Base-by-base conservation (phyloP, 2,329 filamentous ascomycete genomes). In the Fusarium albosuccineum region DNA sequence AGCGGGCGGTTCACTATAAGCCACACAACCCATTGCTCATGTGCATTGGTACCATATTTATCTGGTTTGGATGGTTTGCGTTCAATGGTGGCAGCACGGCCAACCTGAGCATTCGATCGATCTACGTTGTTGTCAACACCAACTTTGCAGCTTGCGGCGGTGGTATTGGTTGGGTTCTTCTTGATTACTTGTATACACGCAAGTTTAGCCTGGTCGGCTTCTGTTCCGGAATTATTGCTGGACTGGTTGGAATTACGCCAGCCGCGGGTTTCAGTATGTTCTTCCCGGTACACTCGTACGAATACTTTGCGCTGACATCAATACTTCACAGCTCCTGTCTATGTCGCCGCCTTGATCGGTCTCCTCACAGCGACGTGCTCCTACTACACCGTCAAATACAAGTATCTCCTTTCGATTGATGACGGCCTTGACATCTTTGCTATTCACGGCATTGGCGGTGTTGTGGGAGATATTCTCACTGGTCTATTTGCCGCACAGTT, bases 1-100 rank as follows among this genome's bases (percentile, higher is more conserved):
- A 68, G 39, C 59, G 39, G 13, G 67, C 63, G 0, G 50, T 72
- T 2, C 73, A 75, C 52, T 79, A 75, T 61, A 88, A 86, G 73
- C 84, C 87, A 2, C 88, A 91, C 73, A 90, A 89, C 74, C 85
- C 87, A 1, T 85, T 87, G 1, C 81, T 91, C 1, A 87, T 91
- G 68, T 88, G 87, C 67, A 81, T 91, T 3, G 88, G 88, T 2
- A 91, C 88, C 1, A 80, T 89, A 2, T 79, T 91, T 40, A 89
- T 91, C 62, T 91, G 88, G 87, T 89, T 90, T 62, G 87, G 85
- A 2, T 86, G 84, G 84, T 83, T 85, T 53, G 83, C 82, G 0
- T 86, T 86, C 73, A 86, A 86, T 61, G 83, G 85, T 1, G 82
- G 76, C 16, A 82, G 76, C 44, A 83, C 85, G 1, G 80, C 83